Base-by-base conservation (phyloP, 352 stramenopile species). In the Peronosclerospora sorghi region DNA sequence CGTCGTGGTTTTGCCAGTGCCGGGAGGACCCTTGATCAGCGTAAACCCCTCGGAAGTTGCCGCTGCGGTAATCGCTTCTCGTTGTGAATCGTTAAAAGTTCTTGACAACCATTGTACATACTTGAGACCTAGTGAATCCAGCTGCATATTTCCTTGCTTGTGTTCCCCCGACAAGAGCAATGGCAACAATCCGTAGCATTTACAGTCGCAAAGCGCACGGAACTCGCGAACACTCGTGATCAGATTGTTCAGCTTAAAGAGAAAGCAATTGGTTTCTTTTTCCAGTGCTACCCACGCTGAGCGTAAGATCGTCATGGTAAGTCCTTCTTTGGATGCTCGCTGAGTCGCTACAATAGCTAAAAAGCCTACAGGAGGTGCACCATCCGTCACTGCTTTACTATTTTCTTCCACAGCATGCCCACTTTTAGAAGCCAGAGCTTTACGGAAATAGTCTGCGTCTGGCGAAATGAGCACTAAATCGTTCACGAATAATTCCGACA, bases 1-100 rank as follows among this genome's bases (percentile, higher is more conserved):
- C 4, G 87, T 96, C 8, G 84, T 95, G 4, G 87, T 96, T 54
- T 96, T 96, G 38, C 87, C 87, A 21, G 86, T 96, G 0, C 85
- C 83, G 35, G 81, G 74, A 1, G 81, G 81, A 8, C 81, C 87
- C 48, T 96, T 96, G 59, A 96, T 95, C 23, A 96, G 41, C 24
- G 83, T 95, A 45, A 96, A 96, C 1, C 87, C 87, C 19, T 89
- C 57, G 8, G 75, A 94, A 2, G 78, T 95, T 19, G 84, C 83
- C 0, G 80, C 83, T 2, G 78, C 83, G 9, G 71, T 75, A 50
- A 96, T 96, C 1, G 87, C 83, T 72, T 94, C 74, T 28, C 84
- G 60, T 53, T 96, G 87, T 3, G 84, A 96, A 15, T 88, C 68
- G 30, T 96, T 96, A 32, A 94, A 96, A 29, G 65, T 69, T 41